phyloP scores from a whole-genome alignment of 345 rosid species.

The Ceriops tagal region DNA sequence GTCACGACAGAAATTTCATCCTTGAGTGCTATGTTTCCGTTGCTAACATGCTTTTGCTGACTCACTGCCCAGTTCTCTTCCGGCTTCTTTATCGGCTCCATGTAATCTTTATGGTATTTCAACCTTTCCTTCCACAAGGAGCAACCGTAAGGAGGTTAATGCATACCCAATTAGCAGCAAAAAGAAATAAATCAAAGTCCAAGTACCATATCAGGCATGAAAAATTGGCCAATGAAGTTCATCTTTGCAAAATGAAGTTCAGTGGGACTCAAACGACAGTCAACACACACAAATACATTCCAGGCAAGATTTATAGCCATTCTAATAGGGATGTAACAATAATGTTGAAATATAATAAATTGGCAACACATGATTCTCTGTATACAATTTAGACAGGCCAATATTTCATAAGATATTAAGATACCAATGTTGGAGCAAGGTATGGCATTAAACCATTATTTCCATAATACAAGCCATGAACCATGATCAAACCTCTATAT shows the following conservation, averaged over 20 bases:
- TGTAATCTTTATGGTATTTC: slow-evolving; percentile 74
- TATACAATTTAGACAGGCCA: neutral
- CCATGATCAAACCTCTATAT: neutral
- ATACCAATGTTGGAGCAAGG: neutral
- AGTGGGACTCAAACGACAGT: neutral
- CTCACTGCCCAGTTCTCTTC: slow-evolving; percentile 76
- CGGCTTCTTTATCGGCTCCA: slow-evolving; percentile 88
- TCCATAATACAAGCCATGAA: neutral
- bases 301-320: neutral
- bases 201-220: neutral
- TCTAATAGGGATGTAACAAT: neutral
- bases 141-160: neutral
- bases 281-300: neutral
- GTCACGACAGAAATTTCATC: slow-evolving; percentile 34
- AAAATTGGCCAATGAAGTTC: neutral
- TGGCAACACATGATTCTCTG: neutral
- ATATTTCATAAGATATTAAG: neutral
- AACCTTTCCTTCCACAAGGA: slow-evolving; percentile 63
- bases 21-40: slow-evolving; percentile 31
- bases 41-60: slow-evolving; percentile 57
- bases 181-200: slow-evolving; percentile 9
- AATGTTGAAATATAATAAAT: neutral
- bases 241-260: too few species aligned
- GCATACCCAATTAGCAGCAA: neutral
- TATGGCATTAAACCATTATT: neutral